Evolutionary conservation across 495 filamentous ascomycete genomes (phyloP).

Genomic region (Hyaloscypha variabilis): DNA sequence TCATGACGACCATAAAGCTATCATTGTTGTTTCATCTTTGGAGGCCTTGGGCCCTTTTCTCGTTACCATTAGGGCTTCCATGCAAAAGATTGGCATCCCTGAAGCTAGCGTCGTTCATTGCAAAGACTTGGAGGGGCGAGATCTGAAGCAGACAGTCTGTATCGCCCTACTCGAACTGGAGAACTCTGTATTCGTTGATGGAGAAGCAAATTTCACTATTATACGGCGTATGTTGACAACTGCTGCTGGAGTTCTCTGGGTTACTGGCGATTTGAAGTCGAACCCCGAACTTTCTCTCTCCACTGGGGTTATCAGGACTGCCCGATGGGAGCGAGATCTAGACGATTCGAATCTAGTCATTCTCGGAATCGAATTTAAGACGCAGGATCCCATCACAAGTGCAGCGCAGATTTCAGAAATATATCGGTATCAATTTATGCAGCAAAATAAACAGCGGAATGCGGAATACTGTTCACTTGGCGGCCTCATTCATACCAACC

Average conservation of each 20-base stretch:
- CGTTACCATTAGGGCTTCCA: not conserved
- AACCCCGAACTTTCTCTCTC: conserved; percentile 34
- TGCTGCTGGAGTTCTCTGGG: conserved; percentile 36
- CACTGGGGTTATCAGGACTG: conserved; percentile 13
- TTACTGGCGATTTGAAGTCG: conserved; percentile 26
- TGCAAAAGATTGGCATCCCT: not conserved
- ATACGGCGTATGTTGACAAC: conserved; percentile 34
- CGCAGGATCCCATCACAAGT: not conserved
- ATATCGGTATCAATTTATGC: conserved; percentile 13
- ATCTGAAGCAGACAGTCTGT: conserved; percentile 2
- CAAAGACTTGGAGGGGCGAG: not conserved
- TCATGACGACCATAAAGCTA: not conserved
- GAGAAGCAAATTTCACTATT: not conserved
- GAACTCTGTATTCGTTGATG: not conserved
- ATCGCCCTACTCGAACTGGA: conserved; percentile 7
- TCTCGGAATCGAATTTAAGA: not conserved
- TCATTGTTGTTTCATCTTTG: conserved; percentile 1
- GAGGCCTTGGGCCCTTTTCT: not conserved
- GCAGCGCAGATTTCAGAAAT: not conserved
- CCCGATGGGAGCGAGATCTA: conserved; percentile 17
- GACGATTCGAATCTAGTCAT: conserved; percentile 1
- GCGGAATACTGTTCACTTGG: conserved; percentile 5
- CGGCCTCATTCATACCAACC: conserved; percentile 10
- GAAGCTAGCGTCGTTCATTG: not conserved
- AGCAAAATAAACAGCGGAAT: conserved; percentile 5